phyloP scores from a whole-genome alignment of 805 yeast genomes.

The Starmerella stigmatis region DNA sequence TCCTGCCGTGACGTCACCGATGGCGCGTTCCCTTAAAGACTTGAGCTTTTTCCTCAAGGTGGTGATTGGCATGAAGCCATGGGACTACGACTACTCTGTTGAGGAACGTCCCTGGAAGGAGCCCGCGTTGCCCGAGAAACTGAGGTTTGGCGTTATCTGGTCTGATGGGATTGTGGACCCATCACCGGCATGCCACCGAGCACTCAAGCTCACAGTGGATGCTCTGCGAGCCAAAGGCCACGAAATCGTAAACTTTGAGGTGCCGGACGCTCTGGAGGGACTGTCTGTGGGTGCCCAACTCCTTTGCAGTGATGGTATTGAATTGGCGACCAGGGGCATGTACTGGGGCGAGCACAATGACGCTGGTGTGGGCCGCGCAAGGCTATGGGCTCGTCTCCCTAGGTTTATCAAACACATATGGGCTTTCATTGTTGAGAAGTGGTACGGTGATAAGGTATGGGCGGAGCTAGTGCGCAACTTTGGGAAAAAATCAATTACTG shows the following conservation, averaged over 20 bases:
- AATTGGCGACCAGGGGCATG: slow-evolving; percentile 27
- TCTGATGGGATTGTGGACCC: slow-evolving; percentile 44
- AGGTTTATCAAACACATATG: slow-evolving; percentile 29
- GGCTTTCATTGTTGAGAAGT: slow-evolving; percentile 31
- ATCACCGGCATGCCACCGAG: slow-evolving; percentile 39
- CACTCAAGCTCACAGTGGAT: slow-evolving; percentile 33
- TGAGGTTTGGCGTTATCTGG: slow-evolving; percentile 41
- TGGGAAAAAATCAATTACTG: slow-evolving; percentile 30
- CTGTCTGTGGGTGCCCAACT: slow-evolving; percentile 44
- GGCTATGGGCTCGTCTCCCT: slow-evolving; percentile 30
- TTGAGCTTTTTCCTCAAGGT: slow-evolving; percentile 40
- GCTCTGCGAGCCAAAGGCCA: slow-evolving; percentile 39
- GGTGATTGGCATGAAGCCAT: slow-evolving; percentile 41
- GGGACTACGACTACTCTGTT: slow-evolving; percentile 42
- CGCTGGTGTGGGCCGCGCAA: slow-evolving; percentile 31
- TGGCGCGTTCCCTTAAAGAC: slow-evolving; percentile 39
- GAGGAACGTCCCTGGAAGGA: slow-evolving; percentile 45
- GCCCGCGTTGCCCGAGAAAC: slow-evolving; percentile 32
- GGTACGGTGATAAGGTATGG: slow-evolving; percentile 30
- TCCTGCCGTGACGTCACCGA: slow-evolving; percentile 2
- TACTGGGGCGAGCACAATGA: slow-evolving; percentile 32
- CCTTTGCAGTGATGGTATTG: slow-evolving; percentile 32
- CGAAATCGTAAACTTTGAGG: slow-evolving; percentile 36
- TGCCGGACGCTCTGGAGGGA: slow-evolving; percentile 47
- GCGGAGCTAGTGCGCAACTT: slow-evolving; percentile 33